Evolutionary conservation across 495 filamentous ascomycete species (phyloP).

Genomic region (Wilcoxina mikolae): DNA sequence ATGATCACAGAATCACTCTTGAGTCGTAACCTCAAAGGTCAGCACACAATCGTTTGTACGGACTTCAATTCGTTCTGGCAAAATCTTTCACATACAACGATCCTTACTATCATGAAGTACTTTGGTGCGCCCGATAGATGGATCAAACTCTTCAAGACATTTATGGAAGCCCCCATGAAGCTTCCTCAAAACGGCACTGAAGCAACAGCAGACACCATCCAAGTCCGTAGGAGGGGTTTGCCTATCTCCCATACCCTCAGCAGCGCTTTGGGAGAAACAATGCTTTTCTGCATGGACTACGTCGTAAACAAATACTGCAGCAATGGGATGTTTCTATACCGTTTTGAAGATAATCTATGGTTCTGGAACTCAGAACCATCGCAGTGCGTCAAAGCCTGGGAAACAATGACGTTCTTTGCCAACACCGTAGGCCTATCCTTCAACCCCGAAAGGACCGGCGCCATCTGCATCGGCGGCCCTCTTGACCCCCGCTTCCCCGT

Average conservation of each 20-base stretch:
- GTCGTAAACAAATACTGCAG: conserved; percentile 48
- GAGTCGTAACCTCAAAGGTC: conserved; percentile 40
- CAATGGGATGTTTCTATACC: conserved; percentile 40
- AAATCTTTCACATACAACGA: conserved; percentile 45
- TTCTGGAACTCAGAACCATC: conserved; percentile 44
- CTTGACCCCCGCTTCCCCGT: conserved; percentile 33
- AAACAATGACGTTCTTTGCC: conserved; percentile 40
- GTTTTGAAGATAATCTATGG: conserved; percentile 57
- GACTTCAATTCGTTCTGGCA: conserved; percentile 50
- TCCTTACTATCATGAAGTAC: conserved; percentile 41
- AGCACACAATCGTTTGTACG: conserved; percentile 46
- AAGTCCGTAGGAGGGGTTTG: conserved; percentile 43
- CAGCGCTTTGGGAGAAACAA: conserved; percentile 43
- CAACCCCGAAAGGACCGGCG: conserved; percentile 46
- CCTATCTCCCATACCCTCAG: conserved; percentile 48
- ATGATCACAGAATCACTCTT: conserved; percentile 50
- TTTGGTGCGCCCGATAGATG: conserved; percentile 48
- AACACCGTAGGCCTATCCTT: conserved; percentile 42
- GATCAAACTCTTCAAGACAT: conserved; percentile 47
- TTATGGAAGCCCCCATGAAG: conserved; percentile 45
- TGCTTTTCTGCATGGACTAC: conserved; percentile 53
- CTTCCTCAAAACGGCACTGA: conserved; percentile 40
- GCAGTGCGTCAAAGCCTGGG: conserved; percentile 44
- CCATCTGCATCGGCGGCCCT: conserved; percentile 33
- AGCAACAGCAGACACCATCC: conserved; percentile 30